Conservation (phyloP, 257 asterid species). For the Solanum pimpinellifolium region DNA sequence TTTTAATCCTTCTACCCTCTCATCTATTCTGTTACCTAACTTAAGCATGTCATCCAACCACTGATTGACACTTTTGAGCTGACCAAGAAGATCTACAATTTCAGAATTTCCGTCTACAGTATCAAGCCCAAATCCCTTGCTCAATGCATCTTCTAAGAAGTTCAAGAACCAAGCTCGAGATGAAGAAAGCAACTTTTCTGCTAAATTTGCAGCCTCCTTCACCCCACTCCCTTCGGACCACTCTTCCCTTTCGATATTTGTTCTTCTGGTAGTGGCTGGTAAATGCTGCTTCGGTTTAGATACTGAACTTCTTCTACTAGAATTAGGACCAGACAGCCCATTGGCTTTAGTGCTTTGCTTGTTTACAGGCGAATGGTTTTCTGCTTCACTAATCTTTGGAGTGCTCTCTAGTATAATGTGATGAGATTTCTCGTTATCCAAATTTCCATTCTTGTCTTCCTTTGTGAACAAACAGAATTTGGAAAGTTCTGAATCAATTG, state of each 20-base stretch:
- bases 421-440: slow-evolving; percentile 27
- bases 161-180: slow-evolving; percentile 66
- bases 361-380: slow-evolving; percentile 13
- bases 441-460: slow-evolving; percentile 26
- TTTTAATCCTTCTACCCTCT: slow-evolving; percentile 49
- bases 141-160: slow-evolving; percentile 52
- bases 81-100: slow-evolving; percentile 51
- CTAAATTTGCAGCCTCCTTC: slow-evolving; percentile 39
- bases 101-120: slow-evolving; percentile 25
- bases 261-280: slow-evolving; percentile 16
- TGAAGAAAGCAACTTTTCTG: slow-evolving; percentile 36
- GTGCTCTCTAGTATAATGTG: slow-evolving; percentile 33
- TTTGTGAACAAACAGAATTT: slow-evolving; percentile 42
- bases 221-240: slow-evolving; percentile 33
- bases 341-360: slow-evolving; percentile 11
- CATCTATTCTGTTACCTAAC: slow-evolving; percentile 22
- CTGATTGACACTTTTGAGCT: slow-evolving; percentile 57
- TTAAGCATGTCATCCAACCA: slow-evolving; percentile 61
- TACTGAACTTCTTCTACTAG: slow-evolving; percentile 10
- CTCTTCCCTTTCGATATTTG: slow-evolving; percentile 10
- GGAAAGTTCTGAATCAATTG: slow-evolving; percentile 56
- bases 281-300: slow-evolving; percentile 14
- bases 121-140: slow-evolving; percentile 26
- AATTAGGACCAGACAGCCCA: slow-evolving; percentile 3
- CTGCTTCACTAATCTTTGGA: slow-evolving; percentile 15